Evolutionary conservation across 169 alveolate species (phyloP).

Genomic region (Pseudocohnilembus persalinus): DNA sequence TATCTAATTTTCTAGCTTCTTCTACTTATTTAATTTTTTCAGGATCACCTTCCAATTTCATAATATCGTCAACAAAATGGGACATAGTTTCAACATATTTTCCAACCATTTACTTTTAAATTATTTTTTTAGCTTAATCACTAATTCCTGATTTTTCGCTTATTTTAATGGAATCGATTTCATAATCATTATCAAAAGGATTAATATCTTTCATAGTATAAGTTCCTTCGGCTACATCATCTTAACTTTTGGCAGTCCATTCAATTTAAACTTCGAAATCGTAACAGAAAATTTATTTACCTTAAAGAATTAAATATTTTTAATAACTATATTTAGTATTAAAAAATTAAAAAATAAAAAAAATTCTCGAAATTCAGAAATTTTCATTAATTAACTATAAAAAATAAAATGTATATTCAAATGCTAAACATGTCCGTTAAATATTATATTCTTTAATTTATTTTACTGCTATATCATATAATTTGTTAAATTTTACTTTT

Average conservation of each 20-base stretch:
- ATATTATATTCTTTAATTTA: too few relatives aligned
- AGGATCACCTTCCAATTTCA: slow-evolving; percentile 27
- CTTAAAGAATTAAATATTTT: neutral
- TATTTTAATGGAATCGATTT: slow-evolving; percentile 12
- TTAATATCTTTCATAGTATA: slow-evolving; percentile 35
- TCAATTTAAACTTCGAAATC: slow-evolving; percentile 44
- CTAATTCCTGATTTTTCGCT: slow-evolving; percentile 10
- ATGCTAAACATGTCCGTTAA: too few relatives aligned
- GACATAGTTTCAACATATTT: neutral
- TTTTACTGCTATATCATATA: too few relatives aligned
- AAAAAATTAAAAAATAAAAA: too few relatives aligned
- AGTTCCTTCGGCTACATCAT: slow-evolving; percentile 46
- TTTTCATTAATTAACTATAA: too few relatives aligned
- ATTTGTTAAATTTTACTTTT: slow-evolving; percentile 29
- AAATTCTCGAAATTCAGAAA: too few relatives aligned
- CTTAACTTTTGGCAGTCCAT: slow-evolving; percentile 31
- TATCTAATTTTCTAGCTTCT: slow-evolving; percentile 41
- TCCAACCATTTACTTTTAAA: neutral
- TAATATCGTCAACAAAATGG: slow-evolving; percentile 17
- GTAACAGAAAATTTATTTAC: slow-evolving; percentile 49
- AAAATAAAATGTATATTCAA: too few relatives aligned
- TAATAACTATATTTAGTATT: too few relatives aligned
- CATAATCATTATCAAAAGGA: slow-evolving; percentile 39
- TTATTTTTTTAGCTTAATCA: slow-evolving; percentile 15
- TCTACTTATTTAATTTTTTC: slow-evolving; percentile 43